Base-by-base conservation (phyloP, 306 rosid species). In the Dicorynia guianensis region DNA sequence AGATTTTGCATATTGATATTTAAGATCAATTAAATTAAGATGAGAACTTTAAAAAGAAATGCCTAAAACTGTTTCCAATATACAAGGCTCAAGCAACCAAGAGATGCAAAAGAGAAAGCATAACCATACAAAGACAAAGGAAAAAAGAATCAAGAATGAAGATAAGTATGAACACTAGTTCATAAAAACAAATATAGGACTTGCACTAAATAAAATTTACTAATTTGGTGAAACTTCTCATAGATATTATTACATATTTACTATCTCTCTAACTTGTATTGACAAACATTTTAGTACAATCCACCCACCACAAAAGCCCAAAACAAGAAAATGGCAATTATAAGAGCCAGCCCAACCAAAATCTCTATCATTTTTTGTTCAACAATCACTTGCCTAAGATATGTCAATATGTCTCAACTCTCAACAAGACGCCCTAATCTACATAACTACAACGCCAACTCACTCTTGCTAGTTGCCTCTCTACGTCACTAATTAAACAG, bases 1-100 rank as follows among this genome's bases (percentile, higher is more conserved):
- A 64, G 52, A 71, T 67, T 63, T 36, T 20, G 72, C 58, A 49
- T 33, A 19, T 58, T 44, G 62, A 46, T 35, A 75, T 67, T 58
- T 54, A 42, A 55, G 53, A 42, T 52, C 60, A 58, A 74, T 15
- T 65, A 38, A 72, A 25, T 46, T 57, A 47, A 72, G 7, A 64
- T 39, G 44, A 65, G 36, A 63, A 71, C 33, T n/a, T n/a, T 56
- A 10, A 64, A 6, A 65, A 38, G 14, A 4, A 65, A 46, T 50
- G 18, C 56, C 71, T 30, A 61, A 56, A 60, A 48, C 35, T n/a
- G 12, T 67, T 73, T 54, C 39, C 39, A 15, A 57, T 5, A 79
- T 57, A 67, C 50, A 48, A 39, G 63, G 50, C 33, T 11, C 34
- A n/a, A 17, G 59, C 7, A 36, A 46, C 49, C 58, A 72, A 72